Evolutionary conservation across 1,139 yeast genomes (phyloP).

Genomic region (Kurtzmaniella quercitrusa): DNA sequence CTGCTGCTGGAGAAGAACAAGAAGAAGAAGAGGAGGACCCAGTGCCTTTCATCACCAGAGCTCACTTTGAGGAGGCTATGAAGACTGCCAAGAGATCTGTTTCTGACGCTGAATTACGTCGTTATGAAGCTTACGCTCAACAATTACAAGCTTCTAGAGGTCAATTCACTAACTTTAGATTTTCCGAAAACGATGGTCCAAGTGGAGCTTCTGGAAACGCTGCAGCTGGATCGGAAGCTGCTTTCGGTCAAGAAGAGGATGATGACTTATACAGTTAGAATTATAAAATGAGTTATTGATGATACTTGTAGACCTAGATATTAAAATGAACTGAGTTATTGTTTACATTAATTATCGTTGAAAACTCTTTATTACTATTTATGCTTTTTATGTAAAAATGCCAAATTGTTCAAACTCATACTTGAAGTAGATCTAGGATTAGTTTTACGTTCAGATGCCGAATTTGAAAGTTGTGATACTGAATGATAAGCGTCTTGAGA

Average conservation of each 20-base stretch:
- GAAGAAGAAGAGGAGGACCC: constrained; percentile 79
- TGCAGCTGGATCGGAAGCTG: constrained; percentile 10
- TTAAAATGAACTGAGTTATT: too few relatives aligned
- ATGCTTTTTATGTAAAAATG: constrained; percentile 25
- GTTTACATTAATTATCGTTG: too few relatives aligned
- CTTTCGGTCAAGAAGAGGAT: constrained; percentile 9
- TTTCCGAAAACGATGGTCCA: constrained; percentile 44
- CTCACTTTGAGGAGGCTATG: constrained; percentile 98
- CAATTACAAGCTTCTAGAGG: constrained; percentile 96
- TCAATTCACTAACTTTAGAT: constrained; percentile 72
- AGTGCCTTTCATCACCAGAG: constrained; percentile 90
- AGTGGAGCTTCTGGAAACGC: constrained; percentile 28
- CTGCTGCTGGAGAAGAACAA: constrained; percentile 51
- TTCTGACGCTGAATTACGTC: constrained; percentile 94
- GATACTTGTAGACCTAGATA: neutral
- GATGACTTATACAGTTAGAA: constrained; percentile 8
- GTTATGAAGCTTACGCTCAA: constrained; percentile 98
- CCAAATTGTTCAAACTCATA: constrained; percentile 25
- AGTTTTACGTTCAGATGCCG: constrained; percentile 24
- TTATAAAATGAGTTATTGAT: neutral
- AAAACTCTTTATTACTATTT: neutral
- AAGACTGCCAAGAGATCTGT: constrained; percentile 98
- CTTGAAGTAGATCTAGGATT: constrained; percentile 22
- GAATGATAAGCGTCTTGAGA: constrained; percentile 4
- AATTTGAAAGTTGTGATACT: constrained; percentile 22